Percentiles rank a stretch among this genome's conserved stretches.
These are phyloP conservation scores for Eucalyptus camaldulensis DNA, from an alignment of 345 rosid species.

Conservation along the genomic window DNA sequence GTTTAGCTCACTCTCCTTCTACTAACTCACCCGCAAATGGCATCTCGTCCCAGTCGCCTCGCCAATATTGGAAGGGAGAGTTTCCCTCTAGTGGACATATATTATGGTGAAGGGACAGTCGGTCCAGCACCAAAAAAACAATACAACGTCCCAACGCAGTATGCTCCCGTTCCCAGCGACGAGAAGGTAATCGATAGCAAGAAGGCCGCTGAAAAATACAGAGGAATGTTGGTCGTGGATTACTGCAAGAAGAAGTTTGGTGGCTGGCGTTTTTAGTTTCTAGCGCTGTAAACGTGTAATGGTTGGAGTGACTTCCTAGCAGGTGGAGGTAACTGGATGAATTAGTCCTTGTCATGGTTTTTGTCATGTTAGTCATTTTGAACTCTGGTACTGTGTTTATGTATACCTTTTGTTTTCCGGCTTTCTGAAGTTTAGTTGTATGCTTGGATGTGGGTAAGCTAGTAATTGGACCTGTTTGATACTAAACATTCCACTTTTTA, in stretches of 20 bases:
- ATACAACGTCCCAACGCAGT: neutral
- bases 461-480: neutral
- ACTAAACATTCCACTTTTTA: neutral
- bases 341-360: neutral
- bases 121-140: neutral
- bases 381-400: neutral
- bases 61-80: neutral
- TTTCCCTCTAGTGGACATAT: neutral
- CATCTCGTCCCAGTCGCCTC: neutral
- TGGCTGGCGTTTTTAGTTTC: neutral
- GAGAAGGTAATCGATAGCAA: neutral
- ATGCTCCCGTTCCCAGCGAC: neutral
- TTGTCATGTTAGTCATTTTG: neutral
- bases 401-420: neutral
- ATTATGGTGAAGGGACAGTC: neutral
- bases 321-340: neutral
- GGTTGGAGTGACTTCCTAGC: neutral
- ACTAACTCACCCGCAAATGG: neutral
- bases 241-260: neutral
- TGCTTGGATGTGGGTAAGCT: neutral
- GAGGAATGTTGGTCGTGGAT: neutral
- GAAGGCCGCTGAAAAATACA: neutral
- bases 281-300: neutral
- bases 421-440: neutral
- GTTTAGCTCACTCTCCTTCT: neutral